Evolutionary conservation across 2,329 filamentous ascomycete genomes (phyloP).

Genomic region (Aspergillus quadrilineatus): DNA sequence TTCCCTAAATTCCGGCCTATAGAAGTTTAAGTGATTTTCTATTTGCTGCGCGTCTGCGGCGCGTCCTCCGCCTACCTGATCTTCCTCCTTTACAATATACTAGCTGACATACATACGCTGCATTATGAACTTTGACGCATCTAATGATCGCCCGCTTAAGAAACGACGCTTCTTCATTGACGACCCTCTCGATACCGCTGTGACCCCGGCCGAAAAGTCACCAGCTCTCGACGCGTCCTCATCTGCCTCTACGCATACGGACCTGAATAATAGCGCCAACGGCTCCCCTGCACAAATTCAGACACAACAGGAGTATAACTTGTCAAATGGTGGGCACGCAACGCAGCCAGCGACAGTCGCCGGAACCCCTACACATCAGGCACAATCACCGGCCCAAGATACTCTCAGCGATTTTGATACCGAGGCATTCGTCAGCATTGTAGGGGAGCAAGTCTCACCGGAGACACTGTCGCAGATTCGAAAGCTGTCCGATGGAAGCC

Average conservation of each 20-base stretch:
- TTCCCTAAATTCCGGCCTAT: neutral
- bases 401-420: slow-evolving; percentile 51
- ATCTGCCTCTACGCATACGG: slow-evolving; percentile 6
- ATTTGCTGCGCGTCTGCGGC: slow-evolving; percentile 34
- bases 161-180: slow-evolving; percentile 64
- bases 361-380: neutral
- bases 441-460: slow-evolving; percentile 53
- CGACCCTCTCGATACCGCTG: slow-evolving; percentile 33
- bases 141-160: slow-evolving; percentile 58
- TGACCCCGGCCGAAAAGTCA: slow-evolving; percentile 15
- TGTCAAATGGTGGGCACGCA: neutral
- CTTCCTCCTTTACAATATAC: neutral
- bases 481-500: slow-evolving; percentile 50
- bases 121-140: slow-evolving; percentile 40
- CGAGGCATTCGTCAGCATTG: slow-evolving; percentile 56
- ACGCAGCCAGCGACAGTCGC: neutral
- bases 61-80: neutral
- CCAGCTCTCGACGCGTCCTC: slow-evolving; percentile 21
- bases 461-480: slow-evolving; percentile 51
- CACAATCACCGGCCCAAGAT: neutral
- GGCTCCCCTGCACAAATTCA: neutral
- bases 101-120: neutral
- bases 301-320: neutral
- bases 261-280: neutral
- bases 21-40: neutral